Conservation (phyloP, 805 yeast species). For the Pichia sporocuriosa region DNA sequence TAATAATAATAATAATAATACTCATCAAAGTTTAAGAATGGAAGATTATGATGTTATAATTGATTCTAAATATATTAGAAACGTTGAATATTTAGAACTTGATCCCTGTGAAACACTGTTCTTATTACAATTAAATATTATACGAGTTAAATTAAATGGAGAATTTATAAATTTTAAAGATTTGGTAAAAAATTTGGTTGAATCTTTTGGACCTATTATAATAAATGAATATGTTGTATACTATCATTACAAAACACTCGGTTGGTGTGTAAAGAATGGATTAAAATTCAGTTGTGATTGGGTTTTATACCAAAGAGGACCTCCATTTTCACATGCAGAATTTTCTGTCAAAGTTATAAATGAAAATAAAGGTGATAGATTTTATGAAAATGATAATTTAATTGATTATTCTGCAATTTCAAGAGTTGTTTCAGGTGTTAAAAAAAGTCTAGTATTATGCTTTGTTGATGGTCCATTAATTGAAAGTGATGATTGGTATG, state of each 20-base stretch:
- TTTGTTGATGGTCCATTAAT: constrained; percentile 53
- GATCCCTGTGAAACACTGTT: constrained; percentile 74
- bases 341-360: constrained; percentile 44
- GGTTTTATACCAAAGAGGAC: constrained; percentile 81
- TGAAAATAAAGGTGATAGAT: background rate
- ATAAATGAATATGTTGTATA: constrained; percentile 62
- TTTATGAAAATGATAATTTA: constrained; percentile 20
- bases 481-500: constrained; percentile 21
- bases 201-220: constrained; percentile 11
- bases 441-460: constrained; percentile 64
- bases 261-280: constrained; percentile 94
- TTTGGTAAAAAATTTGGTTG: constrained; percentile 15
- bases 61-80: constrained; percentile 19
- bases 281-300: constrained; percentile 88
- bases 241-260: constrained; percentile 79
- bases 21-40: constrained; percentile 19
- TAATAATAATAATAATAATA: background rate
- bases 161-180: constrained; percentile 1
- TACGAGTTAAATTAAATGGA: constrained; percentile 9
- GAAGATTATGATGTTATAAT: constrained; percentile 33
- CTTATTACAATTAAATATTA: constrained; percentile 40
- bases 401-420: constrained; percentile 62
- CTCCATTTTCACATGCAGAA: constrained; percentile 93
- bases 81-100: constrained; percentile 53
- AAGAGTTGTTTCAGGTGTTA: constrained; percentile 83